Percentiles rank a stretch among this genome's conserved stretches.
Conservation (phyloP, 805 yeast species). For the Yamadazyma phyllophila region DNA sequence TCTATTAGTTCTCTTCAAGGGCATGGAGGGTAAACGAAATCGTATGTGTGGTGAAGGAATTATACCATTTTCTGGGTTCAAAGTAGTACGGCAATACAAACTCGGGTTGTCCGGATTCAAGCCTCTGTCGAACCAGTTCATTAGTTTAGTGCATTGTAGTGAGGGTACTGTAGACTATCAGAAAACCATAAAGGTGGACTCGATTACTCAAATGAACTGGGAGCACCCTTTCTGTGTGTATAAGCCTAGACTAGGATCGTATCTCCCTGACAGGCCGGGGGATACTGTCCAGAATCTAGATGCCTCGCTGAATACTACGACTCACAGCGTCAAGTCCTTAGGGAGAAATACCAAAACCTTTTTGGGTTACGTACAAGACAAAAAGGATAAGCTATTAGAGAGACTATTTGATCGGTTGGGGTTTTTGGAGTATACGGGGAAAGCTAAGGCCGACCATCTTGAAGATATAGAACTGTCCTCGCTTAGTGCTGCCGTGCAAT, state of each 20-base stretch:
- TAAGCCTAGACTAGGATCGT: conserved; percentile 23
- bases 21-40: neutral
- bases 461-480: conserved; percentile 16
- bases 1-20: neutral
- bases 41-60: conserved; percentile 7
- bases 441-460: conserved; percentile 14
- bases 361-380: conserved; percentile 9
- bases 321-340: neutral
- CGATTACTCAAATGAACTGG: conserved; percentile 48
- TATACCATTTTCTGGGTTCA: conserved; percentile 54
- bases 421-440: conserved; percentile 21
- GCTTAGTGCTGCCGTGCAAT: conserved; percentile 21
- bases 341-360: conserved; percentile 3
- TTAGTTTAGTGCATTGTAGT: conserved; percentile 51
- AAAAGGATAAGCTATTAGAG: conserved; percentile 20
- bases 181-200: conserved; percentile 28
- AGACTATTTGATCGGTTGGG: conserved; percentile 14
- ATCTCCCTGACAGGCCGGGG: conserved; percentile 6
- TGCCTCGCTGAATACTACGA: neutral
- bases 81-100: conserved; percentile 48
- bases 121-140: conserved; percentile 40
- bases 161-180: conserved; percentile 48
- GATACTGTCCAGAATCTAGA: conserved; percentile 13
- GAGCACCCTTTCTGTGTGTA: conserved; percentile 44
- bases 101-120: conserved; percentile 24